These are phyloP conservation scores for Monosporascus sp. DNA, from an alignment of 2,329 filamentous ascomycete species.

Conservation along the genomic window DNA sequence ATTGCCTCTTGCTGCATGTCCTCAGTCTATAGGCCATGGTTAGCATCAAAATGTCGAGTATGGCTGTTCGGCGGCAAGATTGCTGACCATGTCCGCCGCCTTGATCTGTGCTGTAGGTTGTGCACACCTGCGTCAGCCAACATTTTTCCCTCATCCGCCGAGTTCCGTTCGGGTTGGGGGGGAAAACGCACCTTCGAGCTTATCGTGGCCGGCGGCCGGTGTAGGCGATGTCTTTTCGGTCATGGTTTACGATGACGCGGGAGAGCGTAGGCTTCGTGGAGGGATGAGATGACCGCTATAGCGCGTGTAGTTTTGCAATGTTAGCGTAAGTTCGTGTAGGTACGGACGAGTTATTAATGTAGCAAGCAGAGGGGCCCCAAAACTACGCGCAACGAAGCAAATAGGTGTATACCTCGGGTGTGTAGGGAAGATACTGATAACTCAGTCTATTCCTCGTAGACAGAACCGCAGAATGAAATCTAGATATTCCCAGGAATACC, in stretches of 20 bases:
- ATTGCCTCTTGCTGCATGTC: slow-evolving; percentile 96
- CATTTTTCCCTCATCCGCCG: background rate
- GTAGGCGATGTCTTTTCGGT: slow-evolving; percentile 23
- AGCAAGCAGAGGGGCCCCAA: no score
- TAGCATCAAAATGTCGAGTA: slow-evolving; percentile 16
- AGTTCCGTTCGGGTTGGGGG: background rate
- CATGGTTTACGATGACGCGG: slow-evolving; percentile 13
- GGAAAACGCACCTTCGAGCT: slow-evolving; percentile 27
- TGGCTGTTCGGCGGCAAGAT: slow-evolving; percentile 3
- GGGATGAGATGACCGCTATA: no score
- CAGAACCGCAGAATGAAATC: no score
- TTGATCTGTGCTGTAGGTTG: slow-evolving; percentile 77
- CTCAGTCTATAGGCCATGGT: slow-evolving; percentile 62
- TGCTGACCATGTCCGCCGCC: slow-evolving; percentile 91
- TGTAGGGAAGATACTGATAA: no score
- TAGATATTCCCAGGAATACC: no score
- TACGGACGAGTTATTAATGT: no score
- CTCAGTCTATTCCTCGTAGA: no score
- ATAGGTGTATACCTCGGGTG: no score
- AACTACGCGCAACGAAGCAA: no score
- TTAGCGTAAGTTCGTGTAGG: no score
- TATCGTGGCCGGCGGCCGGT: slow-evolving; percentile 22
- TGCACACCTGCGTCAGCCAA: slow-evolving; percentile 10
- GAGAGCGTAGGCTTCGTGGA: no score
- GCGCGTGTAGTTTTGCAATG: no score